Conservation (phyloP, 495 filamentous ascomycete species). For the Tuber aestivum region DNA sequence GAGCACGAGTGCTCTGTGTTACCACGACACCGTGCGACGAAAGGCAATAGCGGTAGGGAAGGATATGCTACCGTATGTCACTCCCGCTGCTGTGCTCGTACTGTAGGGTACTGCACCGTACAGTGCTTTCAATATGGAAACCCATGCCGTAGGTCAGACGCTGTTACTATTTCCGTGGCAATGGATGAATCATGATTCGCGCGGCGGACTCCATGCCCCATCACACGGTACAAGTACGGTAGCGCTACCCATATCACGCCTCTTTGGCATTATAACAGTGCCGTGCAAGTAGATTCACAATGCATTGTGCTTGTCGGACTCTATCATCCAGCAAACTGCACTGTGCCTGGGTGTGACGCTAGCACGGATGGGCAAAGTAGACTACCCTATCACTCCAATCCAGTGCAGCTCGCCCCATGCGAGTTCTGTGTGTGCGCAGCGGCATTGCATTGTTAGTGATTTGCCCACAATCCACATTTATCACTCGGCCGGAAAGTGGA, state of each 20-base stretch:
- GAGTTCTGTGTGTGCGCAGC: neutral
- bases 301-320: neutral
- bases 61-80: neutral
- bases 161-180: neutral
- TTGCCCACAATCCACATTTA: slow-evolving; percentile 1
- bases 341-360: neutral
- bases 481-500: neutral
- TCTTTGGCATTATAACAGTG: neutral
- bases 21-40: neutral
- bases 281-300: neutral
- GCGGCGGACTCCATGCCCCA: neutral
- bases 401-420: neutral
- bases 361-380: neutral
- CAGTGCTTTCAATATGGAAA: too few species aligned
- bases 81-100: too few species aligned
- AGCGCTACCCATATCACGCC: too few species aligned
- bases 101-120: neutral
- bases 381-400: neutral
- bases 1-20: too few species aligned
- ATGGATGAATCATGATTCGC: neutral
- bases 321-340: neutral
- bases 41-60: neutral
- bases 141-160: neutral
- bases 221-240: too few species aligned
- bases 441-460: neutral